Conservation (phyloP, 257 asterid genomes). For the Solanum corneliomulleri region DNA sequence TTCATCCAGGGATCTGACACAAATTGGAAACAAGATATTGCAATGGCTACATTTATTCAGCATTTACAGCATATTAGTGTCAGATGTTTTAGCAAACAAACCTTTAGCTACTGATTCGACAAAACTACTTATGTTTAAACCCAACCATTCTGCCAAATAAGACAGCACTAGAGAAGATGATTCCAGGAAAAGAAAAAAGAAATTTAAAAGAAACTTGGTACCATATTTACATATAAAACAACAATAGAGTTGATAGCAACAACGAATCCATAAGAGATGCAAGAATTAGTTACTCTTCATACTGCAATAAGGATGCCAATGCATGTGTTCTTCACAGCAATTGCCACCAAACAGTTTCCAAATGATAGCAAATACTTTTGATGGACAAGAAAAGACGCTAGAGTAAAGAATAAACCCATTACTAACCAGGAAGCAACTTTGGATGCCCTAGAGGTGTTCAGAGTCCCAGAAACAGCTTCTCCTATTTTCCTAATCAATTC, state of each 20-base stretch:
- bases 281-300: background rate
- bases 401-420: constrained; percentile 1
- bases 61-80: background rate
- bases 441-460: constrained; percentile 41
- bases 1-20: background rate
- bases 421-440: constrained; percentile 68
- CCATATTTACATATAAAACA: background rate
- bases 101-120: background rate
- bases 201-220: background rate
- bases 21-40: background rate
- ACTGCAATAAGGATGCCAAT: background rate
- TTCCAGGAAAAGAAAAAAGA: background rate
- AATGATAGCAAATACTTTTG: background rate
- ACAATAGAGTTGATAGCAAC: background rate
- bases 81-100: background rate
- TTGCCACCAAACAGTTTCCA: background rate
- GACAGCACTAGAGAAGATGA: background rate
- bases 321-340: background rate
- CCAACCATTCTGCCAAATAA: background rate
- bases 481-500: constrained; percentile 60
- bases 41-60: background rate
- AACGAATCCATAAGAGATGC: background rate
- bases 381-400: background rate
- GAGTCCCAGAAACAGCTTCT: constrained; percentile 64
- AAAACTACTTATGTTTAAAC: background rate